phyloP scores from a whole-genome alignment of 495 filamentous ascomycete species.

The Opeltia flavorubescens region DNA sequence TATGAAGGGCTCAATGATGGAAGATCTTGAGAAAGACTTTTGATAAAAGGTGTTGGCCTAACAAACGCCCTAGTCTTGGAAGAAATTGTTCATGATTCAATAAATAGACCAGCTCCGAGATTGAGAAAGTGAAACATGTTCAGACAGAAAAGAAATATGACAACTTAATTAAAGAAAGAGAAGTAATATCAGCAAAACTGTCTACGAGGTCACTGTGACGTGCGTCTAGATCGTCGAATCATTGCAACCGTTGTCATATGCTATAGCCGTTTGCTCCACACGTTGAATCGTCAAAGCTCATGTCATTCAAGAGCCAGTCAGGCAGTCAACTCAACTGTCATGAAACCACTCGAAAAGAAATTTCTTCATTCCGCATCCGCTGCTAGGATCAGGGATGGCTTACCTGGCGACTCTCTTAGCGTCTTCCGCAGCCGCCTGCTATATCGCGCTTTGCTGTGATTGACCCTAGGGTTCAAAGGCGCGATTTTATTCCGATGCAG shows the following conservation, averaged over 20 bases:
- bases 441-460: conserved; percentile 1
- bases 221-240: neutral
- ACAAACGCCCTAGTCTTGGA: no score
- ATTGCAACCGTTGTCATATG: neutral
- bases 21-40: no score
- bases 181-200: neutral
- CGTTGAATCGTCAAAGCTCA: neutral
- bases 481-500: neutral
- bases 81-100: no score
- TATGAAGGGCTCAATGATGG: no score
- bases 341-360: neutral
- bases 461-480: no score
- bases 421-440: neutral
- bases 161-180: neutral
- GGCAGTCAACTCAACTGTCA: neutral
- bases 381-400: neutral
- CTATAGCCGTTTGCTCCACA: conserved; percentile 2
- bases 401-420: neutral
- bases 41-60: no score
- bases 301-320: neutral
- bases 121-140: neutral
- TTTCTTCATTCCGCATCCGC: neutral
- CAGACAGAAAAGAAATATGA: neutral
- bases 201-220: neutral
- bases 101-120: no score